A percentile compares a stretch with the other conserved stretches of the same genome.
Evolutionary conservation across 225 moss, liverwort and hornwort genomes (phyloP).

Genomic region (Bryum argenteum): DNA sequence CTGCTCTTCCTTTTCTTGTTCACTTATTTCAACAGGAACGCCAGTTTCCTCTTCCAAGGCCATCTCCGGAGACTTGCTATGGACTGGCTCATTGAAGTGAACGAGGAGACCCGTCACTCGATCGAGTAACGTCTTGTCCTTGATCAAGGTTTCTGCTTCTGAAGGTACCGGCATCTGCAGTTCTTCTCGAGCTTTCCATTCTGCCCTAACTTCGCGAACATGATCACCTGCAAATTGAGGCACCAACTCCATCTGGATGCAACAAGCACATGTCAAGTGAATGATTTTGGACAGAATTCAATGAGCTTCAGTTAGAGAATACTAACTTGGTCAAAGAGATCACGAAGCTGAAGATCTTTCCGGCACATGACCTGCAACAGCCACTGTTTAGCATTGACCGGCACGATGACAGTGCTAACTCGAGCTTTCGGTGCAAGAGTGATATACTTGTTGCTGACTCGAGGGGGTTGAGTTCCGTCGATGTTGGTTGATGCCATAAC

Average conservation of each 20-base stretch:
- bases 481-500: conserved; percentile 74
- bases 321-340: conserved; percentile 81
- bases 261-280: not conserved
- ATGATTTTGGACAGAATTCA: not conserved
- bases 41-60: conserved; percentile 23
- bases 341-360: conserved; percentile 76
- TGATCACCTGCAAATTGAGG: conserved; percentile 95
- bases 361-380: conserved; percentile 77
- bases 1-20: conserved; percentile 14
- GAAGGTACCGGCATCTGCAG: conserved; percentile 66
- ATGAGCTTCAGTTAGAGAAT: not conserved
- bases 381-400: conserved; percentile 92
- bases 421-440: conserved; percentile 65
- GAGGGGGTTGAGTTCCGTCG: conserved; percentile 49
- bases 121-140: conserved; percentile 82
- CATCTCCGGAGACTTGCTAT: conserved; percentile 28
- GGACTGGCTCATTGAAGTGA: conserved; percentile 45
- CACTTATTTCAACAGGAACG: conserved; percentile 1
- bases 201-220: conserved; percentile 83
- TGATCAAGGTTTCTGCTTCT: conserved; percentile 75
- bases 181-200: conserved; percentile 81
- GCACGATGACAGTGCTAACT: conserved; percentile 77
- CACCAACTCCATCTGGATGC: conserved; percentile 91
- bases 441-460: conserved; percentile 62
- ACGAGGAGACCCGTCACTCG: conserved; percentile 51